Base-by-base conservation (phyloP, 1,284 basidiomycete genomes). In the Melampsora americana region DNA sequence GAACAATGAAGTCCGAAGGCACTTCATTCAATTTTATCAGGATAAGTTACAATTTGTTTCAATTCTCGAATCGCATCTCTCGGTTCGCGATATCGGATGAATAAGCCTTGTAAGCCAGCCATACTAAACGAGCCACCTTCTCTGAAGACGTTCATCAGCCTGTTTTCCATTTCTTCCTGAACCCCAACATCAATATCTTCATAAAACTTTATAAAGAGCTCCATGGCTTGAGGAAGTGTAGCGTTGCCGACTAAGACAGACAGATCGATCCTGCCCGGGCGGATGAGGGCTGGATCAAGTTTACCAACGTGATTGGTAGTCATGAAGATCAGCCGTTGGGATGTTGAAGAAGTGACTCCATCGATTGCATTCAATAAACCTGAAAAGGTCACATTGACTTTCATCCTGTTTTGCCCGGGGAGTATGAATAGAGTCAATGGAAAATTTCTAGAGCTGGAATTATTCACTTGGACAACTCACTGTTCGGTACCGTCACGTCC, bases 341-440 rank as follows among this genome's bases (percentile, higher is more conserved):
- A 83, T 83, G 96, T 93, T 48, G 94, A 93, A 4, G 92, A 95
- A 1, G 95, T 95, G 18, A 99, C 95, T 23, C 96, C 96, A 82
- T 99, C 96, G 2, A 99, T 87, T 5, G 95, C 94, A 81, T 99
- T 99, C 39, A 99, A 86, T 81, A 99, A 90, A 32, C 96, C 96
- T 3, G 95, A 98, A 84, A 99, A 99, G 0, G 96, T 99, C 30
- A 99, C 90, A 23, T 91, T 91, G 1, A 82, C 79, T 77, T 77
- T 80, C 78, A 81, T 81, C 42, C 80, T 80, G 77, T 82, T 92
- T 95, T 23, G 20, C 39, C 59, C 48, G 23, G 44, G 61, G 11
- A 46, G 18, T n/a, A 28, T 7, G 16, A 9, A 62, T n/a, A 46
- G 44, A 64, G 16, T 28, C n/a, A 71, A 62, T 7, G 7, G 7